These are phyloP conservation scores for Cunninghamia lanceolata DNA, from an alignment of 75 land plant species.

Conservation along the genomic window DNA sequence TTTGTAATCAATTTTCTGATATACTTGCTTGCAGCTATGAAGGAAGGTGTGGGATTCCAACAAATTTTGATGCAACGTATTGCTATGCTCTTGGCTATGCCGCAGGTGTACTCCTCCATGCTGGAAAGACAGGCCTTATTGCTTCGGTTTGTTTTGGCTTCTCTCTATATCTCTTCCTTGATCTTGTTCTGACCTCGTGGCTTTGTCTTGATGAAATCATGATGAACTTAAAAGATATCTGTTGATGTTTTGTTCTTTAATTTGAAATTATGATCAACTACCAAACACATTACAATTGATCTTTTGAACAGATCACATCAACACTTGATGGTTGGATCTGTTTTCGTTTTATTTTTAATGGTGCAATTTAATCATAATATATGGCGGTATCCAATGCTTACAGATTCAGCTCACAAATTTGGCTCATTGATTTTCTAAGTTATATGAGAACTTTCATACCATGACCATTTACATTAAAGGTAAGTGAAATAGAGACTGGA, in stretches of 20 bases:
- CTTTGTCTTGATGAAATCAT: not conserved
- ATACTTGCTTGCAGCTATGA: slow-evolving; percentile 60
- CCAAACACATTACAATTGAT: not conserved
- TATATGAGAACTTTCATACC: not conserved
- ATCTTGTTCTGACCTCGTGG: not conserved
- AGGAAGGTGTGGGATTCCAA: slow-evolving; percentile 96
- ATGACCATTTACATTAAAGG: not conserved
- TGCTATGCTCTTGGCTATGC: slow-evolving; percentile 94
- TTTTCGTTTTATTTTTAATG: not conserved
- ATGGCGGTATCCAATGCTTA: not conserved
- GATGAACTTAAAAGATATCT: not conserved
- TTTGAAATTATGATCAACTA: not conserved
- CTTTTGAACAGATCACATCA: not conserved
- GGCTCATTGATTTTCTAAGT: not conserved
- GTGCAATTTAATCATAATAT: not conserved
- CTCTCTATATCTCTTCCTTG: not conserved
- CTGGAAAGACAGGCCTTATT: slow-evolving; percentile 86
- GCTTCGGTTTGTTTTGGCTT: slow-evolving; percentile 62
- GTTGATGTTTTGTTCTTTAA: not conserved
- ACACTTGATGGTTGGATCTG: not conserved
- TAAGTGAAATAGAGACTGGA: not conserved
- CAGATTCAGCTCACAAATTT: not conserved
- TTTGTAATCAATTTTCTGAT: slow-evolving; percentile 9
- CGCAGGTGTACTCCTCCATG: slow-evolving; percentile 85
- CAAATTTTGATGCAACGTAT: slow-evolving; percentile 90